Conservation (phyloP, 208 protist species). For the Acanthamoeba quina region DNA sequence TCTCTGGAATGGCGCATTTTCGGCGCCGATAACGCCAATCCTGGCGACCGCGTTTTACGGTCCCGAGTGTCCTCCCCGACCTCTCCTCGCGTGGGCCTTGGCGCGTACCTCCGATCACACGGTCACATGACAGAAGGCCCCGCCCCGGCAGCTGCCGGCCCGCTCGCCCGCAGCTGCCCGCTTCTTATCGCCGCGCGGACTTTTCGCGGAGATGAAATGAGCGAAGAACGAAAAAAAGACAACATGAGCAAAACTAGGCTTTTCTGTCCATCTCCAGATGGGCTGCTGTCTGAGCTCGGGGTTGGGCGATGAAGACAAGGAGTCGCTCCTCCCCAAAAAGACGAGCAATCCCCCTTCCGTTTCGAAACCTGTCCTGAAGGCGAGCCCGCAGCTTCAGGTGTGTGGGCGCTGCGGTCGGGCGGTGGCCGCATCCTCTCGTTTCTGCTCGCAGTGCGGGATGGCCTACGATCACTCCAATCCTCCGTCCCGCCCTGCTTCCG, state of each 20-base stretch:
- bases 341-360: background rate
- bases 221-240: background rate
- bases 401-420: background rate
- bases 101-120: no score
- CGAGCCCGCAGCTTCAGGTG: background rate
- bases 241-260: no score
- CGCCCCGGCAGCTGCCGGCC: no score
- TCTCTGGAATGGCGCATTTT: background rate
- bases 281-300: background rate
- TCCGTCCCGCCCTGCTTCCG: background rate
- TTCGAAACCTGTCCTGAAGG: no score
- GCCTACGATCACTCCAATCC: background rate
- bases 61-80: no score
- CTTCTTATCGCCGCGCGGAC: no score
- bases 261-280: background rate
- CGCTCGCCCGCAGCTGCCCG: no score
- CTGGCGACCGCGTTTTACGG: no score
- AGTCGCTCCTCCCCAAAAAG: background rate
- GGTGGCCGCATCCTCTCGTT: background rate
- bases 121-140: no score
- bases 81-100: no score
- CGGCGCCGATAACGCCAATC: background rate
- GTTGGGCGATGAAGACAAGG: no score
- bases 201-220: no score
- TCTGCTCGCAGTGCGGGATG: background rate